Evolutionary conservation across 2,329 filamentous ascomycete species (phyloP).

Genomic region (Myriangium duriaei): DNA sequence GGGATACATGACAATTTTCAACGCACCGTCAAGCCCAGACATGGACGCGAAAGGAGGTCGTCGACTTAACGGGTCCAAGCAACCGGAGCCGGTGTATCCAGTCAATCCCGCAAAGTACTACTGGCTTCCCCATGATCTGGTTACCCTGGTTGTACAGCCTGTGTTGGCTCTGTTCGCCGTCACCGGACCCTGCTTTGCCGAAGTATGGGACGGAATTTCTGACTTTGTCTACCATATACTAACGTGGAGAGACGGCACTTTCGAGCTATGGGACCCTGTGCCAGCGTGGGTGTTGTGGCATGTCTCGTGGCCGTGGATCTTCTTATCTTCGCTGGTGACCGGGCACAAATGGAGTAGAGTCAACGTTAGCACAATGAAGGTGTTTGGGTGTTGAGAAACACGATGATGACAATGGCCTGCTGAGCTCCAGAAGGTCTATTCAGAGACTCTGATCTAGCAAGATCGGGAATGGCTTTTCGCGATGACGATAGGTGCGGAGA

Average conservation of each 20-base stretch:
- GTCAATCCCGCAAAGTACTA: conserved; percentile 32
- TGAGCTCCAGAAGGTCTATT: no score
- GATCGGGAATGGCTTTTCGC: no score
- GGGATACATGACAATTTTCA: conserved; percentile 41
- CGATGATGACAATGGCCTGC: no score
- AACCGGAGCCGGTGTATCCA: conserved; percentile 16
- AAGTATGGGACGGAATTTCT: conserved; percentile 17
- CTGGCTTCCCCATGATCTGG: conserved; percentile 56
- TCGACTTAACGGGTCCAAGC: conserved; percentile 13
- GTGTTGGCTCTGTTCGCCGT: conserved; percentile 27
- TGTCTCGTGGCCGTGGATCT: conserved; percentile 41
- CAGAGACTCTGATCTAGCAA: no score
- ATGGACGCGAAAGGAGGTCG: conserved; percentile 10
- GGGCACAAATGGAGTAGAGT: conserved; percentile 49
- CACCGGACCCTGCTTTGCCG: conserved; percentile 14
- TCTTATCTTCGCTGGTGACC: conserved; percentile 33
- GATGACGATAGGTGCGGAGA: no score
- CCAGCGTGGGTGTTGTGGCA: conserved; percentile 42
- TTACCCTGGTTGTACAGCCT: conserved; percentile 40
- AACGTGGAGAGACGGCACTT: conserved; percentile 39
- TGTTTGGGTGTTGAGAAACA: conserved; percentile 33
- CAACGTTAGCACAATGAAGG: conserved; percentile 55
- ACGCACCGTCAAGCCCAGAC: conserved; percentile 14
- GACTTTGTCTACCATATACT: conserved; percentile 31
- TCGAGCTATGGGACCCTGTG: conserved; percentile 36